A percentile compares a stretch with the other conserved stretches of the same genome.
These are phyloP conservation scores for Mycena olivaceomarginata DNA, from an alignment of 768 basidiomycete genomes.

Conservation along the genomic window DNA sequence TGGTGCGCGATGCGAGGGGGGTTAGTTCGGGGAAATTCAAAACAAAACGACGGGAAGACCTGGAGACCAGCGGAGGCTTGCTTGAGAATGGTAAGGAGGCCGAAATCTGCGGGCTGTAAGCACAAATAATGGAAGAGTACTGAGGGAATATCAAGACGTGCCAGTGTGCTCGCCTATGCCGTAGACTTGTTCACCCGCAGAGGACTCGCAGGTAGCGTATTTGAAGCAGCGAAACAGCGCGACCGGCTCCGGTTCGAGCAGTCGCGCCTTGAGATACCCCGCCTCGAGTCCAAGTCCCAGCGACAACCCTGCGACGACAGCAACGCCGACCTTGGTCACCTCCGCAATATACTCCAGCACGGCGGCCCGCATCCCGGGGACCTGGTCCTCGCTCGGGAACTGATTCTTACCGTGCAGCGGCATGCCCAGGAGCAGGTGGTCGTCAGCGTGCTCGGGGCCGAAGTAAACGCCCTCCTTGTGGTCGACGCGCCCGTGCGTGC, in stretches of 20 bases:
- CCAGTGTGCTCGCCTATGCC: constrained; percentile 22
- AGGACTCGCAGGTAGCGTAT: constrained; percentile 11
- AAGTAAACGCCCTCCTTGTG: constrained; percentile 44
- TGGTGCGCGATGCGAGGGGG: neutral
- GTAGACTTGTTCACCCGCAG: neutral
- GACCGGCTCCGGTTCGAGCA: constrained; percentile 23
- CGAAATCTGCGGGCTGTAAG: constrained; percentile 3
- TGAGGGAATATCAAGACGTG: neutral
- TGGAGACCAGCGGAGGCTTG: constrained; percentile 18
- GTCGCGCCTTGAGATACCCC: constrained; percentile 4
- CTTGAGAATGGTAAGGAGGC: constrained; percentile 16
- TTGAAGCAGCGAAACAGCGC: constrained; percentile 30
- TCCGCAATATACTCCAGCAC: constrained; percentile 15
- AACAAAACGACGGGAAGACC: neutral
- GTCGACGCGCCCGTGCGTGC: constrained; percentile 39
- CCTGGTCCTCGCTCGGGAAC: constrained; percentile 16
- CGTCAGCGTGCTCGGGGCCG: constrained; percentile 35
- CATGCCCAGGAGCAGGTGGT: constrained; percentile 22
- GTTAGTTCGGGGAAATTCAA: neutral
- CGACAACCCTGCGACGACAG: constrained; percentile 8
- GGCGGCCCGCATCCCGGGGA: constrained; percentile 1
- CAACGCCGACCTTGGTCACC: constrained; percentile 20
- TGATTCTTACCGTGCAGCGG: constrained; percentile 23
- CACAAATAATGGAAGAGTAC: neutral
- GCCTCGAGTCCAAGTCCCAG: constrained; percentile 19